Base-by-base conservation (phyloP, 1,139 yeast species). In the Pichia sp. region DNA sequence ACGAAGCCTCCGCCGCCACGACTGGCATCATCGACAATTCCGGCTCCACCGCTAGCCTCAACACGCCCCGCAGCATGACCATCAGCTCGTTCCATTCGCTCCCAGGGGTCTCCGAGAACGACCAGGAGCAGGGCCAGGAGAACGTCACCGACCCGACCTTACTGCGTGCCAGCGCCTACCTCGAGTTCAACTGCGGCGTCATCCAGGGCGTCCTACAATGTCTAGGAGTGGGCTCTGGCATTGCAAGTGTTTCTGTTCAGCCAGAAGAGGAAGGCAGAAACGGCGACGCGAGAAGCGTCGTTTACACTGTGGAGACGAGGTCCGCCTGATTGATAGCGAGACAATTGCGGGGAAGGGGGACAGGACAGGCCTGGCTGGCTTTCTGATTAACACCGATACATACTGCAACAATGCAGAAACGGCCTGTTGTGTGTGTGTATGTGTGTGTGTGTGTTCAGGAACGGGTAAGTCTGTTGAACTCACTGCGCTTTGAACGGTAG, bases 201-300 rank as follows among this genome's bases (percentile, higher is more conserved):
- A 51, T 51, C 6, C 42, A 40, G n/a, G 53, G 53, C 7, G 53
- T 46, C 8, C 45, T 51, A 4, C 43, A 23, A 1, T 51, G 53
- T 46, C 15, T 51, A 4, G 53, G 53, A 5, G 52, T 49, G 2
- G 42, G 41, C 19, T 13, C 45, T 4, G 40, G 42, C 6, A 49
- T 38, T 7, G 43, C 48, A 1, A 40, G 23, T 15, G 50, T 47
- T 7, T 40, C 23, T 5, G 45, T 47, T 3, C 50, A 47, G n/a
- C 29, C 50, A 5, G 51, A 48, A 8, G 46, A 29, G 36, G 46
- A 41, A 13, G 31, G 42, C n/a, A 41, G n/a, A 15, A 23, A 38
- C 15, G 36, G 19, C 36, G 40, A 30, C 46, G 51, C 45, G 51
- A 48, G 45, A 8, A 30, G 51, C 30, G 51, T 48, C 7, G 19